Conservation (phyloP, 2,329 filamentous ascomycete species). For the Aureobasidium leucospermi region DNA sequence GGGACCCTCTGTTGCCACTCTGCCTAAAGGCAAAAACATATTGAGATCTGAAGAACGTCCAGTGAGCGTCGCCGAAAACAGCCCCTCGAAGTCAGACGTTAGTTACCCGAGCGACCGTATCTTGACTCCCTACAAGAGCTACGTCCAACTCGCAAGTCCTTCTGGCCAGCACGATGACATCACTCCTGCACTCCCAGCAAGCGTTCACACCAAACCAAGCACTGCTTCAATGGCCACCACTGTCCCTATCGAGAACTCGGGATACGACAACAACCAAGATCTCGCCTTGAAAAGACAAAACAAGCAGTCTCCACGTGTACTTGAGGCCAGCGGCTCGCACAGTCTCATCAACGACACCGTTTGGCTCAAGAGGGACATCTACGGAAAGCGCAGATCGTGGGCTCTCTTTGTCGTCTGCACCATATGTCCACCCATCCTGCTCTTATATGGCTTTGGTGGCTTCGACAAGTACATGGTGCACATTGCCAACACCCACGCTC, state of each 20-base stretch:
- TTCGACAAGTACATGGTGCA: neutral
- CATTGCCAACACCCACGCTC: neutral
- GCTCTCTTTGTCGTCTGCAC: neutral
- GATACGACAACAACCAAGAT: neutral
- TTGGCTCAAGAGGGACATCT: neutral
- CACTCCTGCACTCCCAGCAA: neutral
- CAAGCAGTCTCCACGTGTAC: neutral
- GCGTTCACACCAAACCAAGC: neutral
- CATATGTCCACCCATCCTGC: neutral
- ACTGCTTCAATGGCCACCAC: neutral
- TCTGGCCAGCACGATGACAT: neutral
- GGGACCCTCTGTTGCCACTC: too few relatives aligned
- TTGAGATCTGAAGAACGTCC: too few relatives aligned
- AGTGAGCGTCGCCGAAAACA: neutral
- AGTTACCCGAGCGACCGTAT: neutral
- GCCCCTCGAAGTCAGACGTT: neutral
- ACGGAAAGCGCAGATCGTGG: neutral
- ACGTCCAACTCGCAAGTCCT: neutral
- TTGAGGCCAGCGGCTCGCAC: neutral
- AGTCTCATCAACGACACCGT: neutral
- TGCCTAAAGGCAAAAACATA: too few relatives aligned
- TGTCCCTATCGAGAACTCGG: neutral
- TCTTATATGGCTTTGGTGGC: neutral
- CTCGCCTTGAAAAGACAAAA: neutral
- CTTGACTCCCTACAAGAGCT: neutral